phyloP scores from a whole-genome alignment of 2,329 filamentous ascomycete species.

The Diaporthe amygdali region DNA sequence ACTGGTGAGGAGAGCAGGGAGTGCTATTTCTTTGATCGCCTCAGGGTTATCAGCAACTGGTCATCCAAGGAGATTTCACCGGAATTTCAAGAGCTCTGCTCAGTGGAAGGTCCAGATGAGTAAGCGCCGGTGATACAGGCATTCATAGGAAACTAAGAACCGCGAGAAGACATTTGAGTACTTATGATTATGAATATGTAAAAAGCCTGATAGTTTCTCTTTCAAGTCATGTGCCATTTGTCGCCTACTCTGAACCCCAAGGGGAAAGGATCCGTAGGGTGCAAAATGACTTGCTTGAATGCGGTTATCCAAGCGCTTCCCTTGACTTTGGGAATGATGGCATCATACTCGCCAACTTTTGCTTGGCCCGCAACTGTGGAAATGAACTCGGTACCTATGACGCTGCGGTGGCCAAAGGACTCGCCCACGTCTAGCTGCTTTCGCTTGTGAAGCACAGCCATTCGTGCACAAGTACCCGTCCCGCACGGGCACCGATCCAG shows the following conservation, averaged over 20 bases:
- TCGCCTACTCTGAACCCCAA: neutral
- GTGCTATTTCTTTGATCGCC: neutral
- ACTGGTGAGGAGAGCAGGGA: accelerated
- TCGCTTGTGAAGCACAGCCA: neutral
- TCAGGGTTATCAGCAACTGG: neutral
- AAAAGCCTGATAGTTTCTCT: no score
- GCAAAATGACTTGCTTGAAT: neutral
- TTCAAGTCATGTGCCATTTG: neutral
- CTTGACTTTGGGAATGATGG: neutral
- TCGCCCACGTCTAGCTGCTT: neutral
- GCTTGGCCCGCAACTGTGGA: neutral
- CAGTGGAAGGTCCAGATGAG: no score
- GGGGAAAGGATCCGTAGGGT: neutral
- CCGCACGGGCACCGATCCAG: neutral
- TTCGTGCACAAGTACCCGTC: neutral
- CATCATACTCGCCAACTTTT: neutral
- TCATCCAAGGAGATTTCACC: neutral
- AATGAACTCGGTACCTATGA: neutral
- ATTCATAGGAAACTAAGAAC: no score
- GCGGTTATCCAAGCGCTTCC: neutral
- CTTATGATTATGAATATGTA: no score
- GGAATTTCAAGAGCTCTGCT: neutral
- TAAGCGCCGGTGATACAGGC: no score
- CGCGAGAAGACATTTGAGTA: no score
- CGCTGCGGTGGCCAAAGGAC: neutral